Base-by-base conservation (phyloP, 2,329 filamentous ascomycete species). In the Fusarium annulatum region DNA sequence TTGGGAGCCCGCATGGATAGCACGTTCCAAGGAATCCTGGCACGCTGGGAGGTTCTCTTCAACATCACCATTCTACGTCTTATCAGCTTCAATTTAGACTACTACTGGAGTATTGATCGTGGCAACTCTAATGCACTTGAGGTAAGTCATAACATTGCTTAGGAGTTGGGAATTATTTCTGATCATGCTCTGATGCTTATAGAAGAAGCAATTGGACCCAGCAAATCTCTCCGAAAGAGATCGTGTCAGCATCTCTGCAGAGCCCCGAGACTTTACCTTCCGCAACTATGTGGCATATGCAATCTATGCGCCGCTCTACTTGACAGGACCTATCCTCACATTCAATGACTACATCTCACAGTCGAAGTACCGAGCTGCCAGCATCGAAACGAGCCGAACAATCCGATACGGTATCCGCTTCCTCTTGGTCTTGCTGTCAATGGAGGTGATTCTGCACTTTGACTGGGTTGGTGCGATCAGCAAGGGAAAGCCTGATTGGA, bases 341-440 rank as follows among this genome's bases (percentile, higher is more conserved):
- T 99, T 98, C 86, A 99, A 99, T 83, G 97, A 99, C 85, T 99
- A 96, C 85, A 92, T 98, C 71, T 93, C 94, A 1, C 96, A 99
- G 81, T 87, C 88, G 69, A 92, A 94, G 74, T 93, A 96, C 83
- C 88, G 88, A 18, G 84, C 94, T 2, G 88, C 92, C 16, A 95
- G 90, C 64, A 91, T 96, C 77, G 93, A 92, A 74, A 83, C 82
- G 7, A 82, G 85, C 6, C 93, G 95, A 61, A 98, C 93, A 3
- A 80, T 92, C 36, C 90, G 94, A 51, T 99, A 99, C 79, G 95
- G 87, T 28, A 83, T 97, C 52, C 94, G 96, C 30, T 97, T 98
- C 80, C 81, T 92, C 26, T 82, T 98, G 56, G 91, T 91, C 19
- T 87, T 99, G 7, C 87, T 99, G 6, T 90, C 90, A 65, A 98